Conservation (phyloP, 108 stramenopile genomes). For the Nitzschia sp. region DNA sequence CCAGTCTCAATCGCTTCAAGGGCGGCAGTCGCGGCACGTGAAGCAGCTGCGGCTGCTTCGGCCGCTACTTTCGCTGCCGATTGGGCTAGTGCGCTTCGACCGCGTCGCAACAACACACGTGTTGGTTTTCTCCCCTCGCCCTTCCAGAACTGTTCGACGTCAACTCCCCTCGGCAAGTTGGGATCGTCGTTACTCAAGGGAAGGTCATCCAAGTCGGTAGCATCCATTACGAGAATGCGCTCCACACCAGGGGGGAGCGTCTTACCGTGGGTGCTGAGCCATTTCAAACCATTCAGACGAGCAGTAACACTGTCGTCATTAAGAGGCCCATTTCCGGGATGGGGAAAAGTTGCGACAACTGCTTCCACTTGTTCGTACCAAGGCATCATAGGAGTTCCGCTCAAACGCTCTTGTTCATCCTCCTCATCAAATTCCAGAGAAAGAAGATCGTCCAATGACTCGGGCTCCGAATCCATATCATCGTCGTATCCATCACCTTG, state of each 20-base stretch:
- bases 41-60: slow-evolving; percentile 42
- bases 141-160: slow-evolving; percentile 79
- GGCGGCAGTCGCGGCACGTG: slow-evolving; percentile 56
- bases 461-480: background rate
- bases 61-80: slow-evolving; percentile 77
- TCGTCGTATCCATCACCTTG: slow-evolving; percentile 41
- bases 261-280: slow-evolving; percentile 76
- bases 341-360: slow-evolving; percentile 72
- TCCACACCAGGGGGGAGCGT: slow-evolving; percentile 75
- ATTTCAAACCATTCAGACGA: slow-evolving; percentile 75
- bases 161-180: slow-evolving; percentile 61
- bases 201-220: slow-evolving; percentile 77
- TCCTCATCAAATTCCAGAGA: slow-evolving; percentile 65
- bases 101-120: slow-evolving; percentile 72
- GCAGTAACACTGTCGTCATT: slow-evolving; percentile 53
- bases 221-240: slow-evolving; percentile 86
- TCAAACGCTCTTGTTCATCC: slow-evolving; percentile 42
- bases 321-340: slow-evolving; percentile 62
- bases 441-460: slow-evolving; percentile 41
- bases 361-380: slow-evolving; percentile 89
- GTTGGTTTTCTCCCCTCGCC: slow-evolving; percentile 69
- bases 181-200: slow-evolving; percentile 70
- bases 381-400: slow-evolving; percentile 76
- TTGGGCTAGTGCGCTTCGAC: slow-evolving; percentile 71
- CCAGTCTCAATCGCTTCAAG: slow-evolving; percentile 76